Evolutionary conservation across 176 grass and related monocot genomes (phyloP), one percentile per base, ranked within the genome.

Genomic region (Oryza australiensis): DNA sequence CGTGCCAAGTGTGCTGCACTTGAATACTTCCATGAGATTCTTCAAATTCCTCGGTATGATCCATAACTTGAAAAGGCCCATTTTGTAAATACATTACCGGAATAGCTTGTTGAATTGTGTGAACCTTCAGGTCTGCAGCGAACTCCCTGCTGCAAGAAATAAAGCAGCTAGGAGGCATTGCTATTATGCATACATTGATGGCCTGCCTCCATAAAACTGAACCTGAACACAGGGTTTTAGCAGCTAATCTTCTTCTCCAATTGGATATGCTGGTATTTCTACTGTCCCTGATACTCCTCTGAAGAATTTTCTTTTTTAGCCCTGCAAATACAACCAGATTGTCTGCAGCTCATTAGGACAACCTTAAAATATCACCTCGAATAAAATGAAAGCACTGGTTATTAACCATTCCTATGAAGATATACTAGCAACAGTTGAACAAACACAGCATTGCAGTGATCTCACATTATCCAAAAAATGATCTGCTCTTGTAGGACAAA

Each of bases 21-120:
- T 64, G 93, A 98, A 88, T 98, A 98, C 79, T 98, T 98, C 76
- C 91, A 98, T 87, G 93, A 98, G 82, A 95, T 98, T 82, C 89
- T 98, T 83, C 93, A 79, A 70, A 94, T 93, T 37, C 93, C 96
- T 66, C 67, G 96, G 96, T 95, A 93, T 41, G 16, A 41, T 86
- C 27, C n/a, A 86, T 35, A 79, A 24, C 70, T 64, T 79, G 28
- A 76, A 70, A 90, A 87, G 1, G 72, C 15, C 74, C 16, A 46
- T 10, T 42, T 35, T 66, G 12, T 32, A 35, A 70, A 62, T 51
- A 48, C 11, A 73, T 80, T 88, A 9, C 67, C 72, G 12, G n/a
- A 84, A 64, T 75, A 86, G 12, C 42, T 68, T 94, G 22, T 27
- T 83, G 38, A 79, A 43, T 78, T 75, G 62, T 62, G 51, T 62